Percentiles rank a stretch among this genome's conserved stretches.
Evolutionary conservation across 495 filamentous ascomycete species (phyloP).

Genomic region (Terfezia claveryi): DNA sequence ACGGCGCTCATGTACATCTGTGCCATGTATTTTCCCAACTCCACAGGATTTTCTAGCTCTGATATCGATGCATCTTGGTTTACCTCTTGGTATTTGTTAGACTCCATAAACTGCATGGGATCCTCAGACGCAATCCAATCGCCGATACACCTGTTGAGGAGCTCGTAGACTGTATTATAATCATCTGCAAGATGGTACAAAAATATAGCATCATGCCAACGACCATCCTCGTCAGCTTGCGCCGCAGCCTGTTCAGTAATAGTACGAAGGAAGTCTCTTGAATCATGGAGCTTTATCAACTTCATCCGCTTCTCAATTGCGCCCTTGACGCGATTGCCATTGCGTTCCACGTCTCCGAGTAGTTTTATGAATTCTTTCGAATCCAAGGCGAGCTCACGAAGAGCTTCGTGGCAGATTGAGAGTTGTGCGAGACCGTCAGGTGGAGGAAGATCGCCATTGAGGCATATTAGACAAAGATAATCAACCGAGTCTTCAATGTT

Average conservation of each 20-base stretch:
- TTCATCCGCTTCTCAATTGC: constrained; percentile 72
- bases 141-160: constrained; percentile 75
- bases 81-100: neutral
- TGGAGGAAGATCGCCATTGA: constrained; percentile 66
- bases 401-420: constrained; percentile 68
- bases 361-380: constrained; percentile 83
- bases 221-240: constrained; percentile 80
- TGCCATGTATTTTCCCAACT: constrained; percentile 59
- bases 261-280: constrained; percentile 60
- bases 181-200: constrained; percentile 87
- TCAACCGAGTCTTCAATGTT: constrained; percentile 73
- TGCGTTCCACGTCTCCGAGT: constrained; percentile 67
- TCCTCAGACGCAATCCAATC: constrained; percentile 39
- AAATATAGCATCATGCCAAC: constrained; percentile 77
- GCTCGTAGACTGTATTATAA: constrained; percentile 71
- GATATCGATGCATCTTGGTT: neutral
- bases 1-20: constrained; percentile 36
- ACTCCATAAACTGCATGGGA: neutral
- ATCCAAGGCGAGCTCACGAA: constrained; percentile 88
- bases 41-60: constrained; percentile 63
- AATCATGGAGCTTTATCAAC: constrained; percentile 56
- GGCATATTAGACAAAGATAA: constrained; percentile 78
- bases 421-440: constrained; percentile 53
- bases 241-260: constrained; percentile 79
- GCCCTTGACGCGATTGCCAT: constrained; percentile 63